A percentile compares a stretch with the other conserved stretches of the same genome.
Evolutionary conservation across 495 filamentous ascomycete genomes (phyloP).

Genomic region (Tuber microsphaerosporum): DNA sequence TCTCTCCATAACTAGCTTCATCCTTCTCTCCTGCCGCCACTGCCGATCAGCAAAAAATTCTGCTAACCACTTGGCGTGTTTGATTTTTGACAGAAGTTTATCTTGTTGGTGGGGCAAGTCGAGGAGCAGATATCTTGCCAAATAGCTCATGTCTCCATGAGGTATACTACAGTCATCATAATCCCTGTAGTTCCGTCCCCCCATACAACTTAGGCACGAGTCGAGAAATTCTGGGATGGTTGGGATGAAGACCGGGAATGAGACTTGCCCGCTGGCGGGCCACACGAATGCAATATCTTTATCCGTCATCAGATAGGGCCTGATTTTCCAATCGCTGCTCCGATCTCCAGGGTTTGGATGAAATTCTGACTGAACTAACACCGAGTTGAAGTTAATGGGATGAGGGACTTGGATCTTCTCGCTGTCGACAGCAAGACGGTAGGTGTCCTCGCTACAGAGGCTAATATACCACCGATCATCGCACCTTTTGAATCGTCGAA

Average conservation of each 20-base stretch:
- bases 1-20: not conserved
- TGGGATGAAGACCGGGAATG: not conserved
- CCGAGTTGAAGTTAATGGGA: not conserved
- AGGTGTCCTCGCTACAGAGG: not conserved
- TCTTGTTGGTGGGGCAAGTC: not conserved
- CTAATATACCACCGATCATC: not conserved
- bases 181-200: not conserved
- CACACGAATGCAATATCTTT: not conserved
- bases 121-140: not conserved
- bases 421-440: not conserved
- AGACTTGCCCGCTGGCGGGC: not conserved
- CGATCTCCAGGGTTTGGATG: not conserved
- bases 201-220: not conserved
- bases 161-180: not conserved
- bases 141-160: not conserved
- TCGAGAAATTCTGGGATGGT: not conserved
- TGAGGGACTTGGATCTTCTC: not conserved
- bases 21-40: not conserved
- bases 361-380: not conserved
- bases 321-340: not conserved
- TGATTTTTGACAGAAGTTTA: not conserved
- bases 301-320: not conserved
- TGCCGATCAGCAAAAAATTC: not conserved
- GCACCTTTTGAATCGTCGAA: not conserved
- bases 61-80: not conserved